Conservation (phyloP, 345 rosid genomes). For the Bruguiera sexangula region DNA sequence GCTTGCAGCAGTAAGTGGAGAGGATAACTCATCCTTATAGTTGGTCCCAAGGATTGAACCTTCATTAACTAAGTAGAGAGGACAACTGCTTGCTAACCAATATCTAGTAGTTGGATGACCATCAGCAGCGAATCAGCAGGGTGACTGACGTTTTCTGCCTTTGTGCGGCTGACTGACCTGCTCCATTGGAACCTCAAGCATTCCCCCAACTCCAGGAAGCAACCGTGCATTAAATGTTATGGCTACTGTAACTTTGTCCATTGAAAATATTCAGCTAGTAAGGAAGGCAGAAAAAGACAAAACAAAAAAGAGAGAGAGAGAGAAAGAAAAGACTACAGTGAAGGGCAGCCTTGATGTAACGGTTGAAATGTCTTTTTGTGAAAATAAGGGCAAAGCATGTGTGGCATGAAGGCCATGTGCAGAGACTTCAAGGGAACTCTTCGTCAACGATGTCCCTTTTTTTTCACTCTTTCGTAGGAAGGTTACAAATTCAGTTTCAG, state of each 20-base stretch:
- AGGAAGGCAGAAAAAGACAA: too few species aligned
- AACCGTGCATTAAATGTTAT: not conserved
- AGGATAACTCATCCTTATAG: too few species aligned
- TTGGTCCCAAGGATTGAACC: too few species aligned
- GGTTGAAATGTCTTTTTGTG: too few species aligned
- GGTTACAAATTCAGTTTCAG: not conserved
- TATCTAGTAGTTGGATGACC: too few species aligned
- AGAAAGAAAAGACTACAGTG: too few species aligned
- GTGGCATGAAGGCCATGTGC: not conserved
- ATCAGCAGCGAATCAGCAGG: not conserved
- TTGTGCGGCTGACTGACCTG: not conserved
- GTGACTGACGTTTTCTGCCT: not conserved
- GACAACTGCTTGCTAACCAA: too few species aligned
- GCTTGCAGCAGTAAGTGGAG: too few species aligned
- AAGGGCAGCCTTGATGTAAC: too few species aligned
- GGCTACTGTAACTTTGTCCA: not conserved
- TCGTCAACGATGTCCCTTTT: not conserved
- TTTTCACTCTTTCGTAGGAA: not conserved
- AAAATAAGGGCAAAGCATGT: too few species aligned
- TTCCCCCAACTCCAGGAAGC: constrained; percentile 1
- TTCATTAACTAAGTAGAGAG: too few species aligned
- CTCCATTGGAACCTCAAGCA: not conserved
- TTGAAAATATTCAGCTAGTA: too few species aligned
- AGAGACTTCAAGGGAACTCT: constrained; percentile 1
- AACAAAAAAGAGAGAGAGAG: not conserved